Base-by-base conservation (phyloP, 2,329 filamentous ascomycete genomes). In the Diplocarpon mali region DNA sequence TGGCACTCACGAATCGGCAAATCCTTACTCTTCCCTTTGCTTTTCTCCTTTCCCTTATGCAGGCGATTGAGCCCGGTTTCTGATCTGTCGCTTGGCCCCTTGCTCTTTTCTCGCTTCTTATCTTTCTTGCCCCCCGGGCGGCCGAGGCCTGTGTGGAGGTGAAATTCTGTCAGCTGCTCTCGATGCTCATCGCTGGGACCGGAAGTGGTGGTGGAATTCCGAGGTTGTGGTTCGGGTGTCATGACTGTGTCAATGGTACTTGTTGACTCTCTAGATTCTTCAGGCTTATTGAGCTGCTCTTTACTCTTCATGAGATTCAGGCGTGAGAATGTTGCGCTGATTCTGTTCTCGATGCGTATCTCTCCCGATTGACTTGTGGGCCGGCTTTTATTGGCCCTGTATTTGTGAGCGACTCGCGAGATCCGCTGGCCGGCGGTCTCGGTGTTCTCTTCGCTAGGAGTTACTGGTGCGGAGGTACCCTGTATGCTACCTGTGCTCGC, bases 281-380 rank as follows among this genome's bases (percentile, higher is more conserved):
- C 53, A 6, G 42, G 34, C 39, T 51, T 57, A 16, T 44, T 56
- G n/a, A 61, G 40, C 38, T 52, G 47, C 39, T 61, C 57, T 37
- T 57, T 60, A 34, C 59, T 61, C 15, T 52, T 44, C 49, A 56
- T 57, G 40, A 56, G 38, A 45, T 45, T 56, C 11, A 61, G 39
- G 10, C 73, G 69, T 13, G 69, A 71, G 59, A 80, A 76, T 2
- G 72, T 74, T 14, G 72, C 64, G 55, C 73, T 78, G 45, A 78
- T 70, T 3, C 77, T 68, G 13, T 68, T 68, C 52, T 80, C 77
- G 45, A 78, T 70, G 3, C 77, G 68, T 13, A 67, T 68, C 51
- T 80, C 77, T 24, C 75, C 73, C 1, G 67, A 70, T 53, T 79
- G 75, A 54, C 77, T 80, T 14, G 64, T 64, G 4, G 77, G 73